These are phyloP conservation scores for Microbotryum violaceum DNA, from an alignment of 1,284 basidiomycete species.

Conservation along the genomic window DNA sequence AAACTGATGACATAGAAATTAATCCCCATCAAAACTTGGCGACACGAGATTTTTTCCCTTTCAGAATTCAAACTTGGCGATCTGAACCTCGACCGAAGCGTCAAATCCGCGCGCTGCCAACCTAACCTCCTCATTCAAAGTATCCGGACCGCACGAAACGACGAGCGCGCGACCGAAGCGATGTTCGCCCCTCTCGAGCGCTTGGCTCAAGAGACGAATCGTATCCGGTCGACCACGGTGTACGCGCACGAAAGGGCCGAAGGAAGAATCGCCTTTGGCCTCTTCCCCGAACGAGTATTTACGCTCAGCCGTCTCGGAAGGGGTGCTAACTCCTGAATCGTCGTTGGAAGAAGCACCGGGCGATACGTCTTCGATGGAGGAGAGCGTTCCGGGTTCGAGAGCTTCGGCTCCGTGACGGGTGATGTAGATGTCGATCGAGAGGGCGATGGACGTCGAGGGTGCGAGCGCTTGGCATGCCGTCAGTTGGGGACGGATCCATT, in stretches of 20 bases:
- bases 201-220: no score
- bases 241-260: no score
- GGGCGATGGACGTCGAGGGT: neutral
- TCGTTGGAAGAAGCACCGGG: neutral
- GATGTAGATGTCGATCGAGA: constrained; percentile 17
- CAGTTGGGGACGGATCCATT: constrained; percentile 17
- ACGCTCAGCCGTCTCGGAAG: neutral
- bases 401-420: constrained; percentile 6
- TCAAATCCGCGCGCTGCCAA: neutral
- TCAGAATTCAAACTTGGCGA: constrained; percentile 17
- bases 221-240: no score
- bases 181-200: no score
- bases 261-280: no score
- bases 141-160: constrained; percentile 8
- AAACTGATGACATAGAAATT: no score
- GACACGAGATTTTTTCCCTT: neutral
- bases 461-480: neutral
- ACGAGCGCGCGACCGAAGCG: no score
- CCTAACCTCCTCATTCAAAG: constrained; percentile 10
- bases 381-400: no score
- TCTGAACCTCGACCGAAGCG: neutral
- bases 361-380: neutral
- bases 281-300: no score
- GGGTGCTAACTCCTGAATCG: neutral
- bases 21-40: no score